Conservation (phyloP, 208 protist species). For the Leishmania mexicana region DNA sequence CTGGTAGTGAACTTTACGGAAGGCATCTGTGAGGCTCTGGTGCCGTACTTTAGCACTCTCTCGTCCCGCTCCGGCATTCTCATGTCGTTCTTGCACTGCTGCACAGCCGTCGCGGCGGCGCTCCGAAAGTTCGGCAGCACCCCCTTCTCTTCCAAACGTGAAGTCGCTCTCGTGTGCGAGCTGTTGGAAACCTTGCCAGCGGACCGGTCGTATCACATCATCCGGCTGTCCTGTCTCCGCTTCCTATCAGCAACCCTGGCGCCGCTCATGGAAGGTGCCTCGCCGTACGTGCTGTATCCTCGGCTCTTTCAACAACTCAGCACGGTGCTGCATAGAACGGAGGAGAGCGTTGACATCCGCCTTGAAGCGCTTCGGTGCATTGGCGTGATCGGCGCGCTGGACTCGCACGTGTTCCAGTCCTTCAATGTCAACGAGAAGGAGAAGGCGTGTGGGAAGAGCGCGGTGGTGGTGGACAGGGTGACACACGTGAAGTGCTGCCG, state of each 20-base stretch:
- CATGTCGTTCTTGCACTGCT: conserved; percentile 71
- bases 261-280: conserved; percentile 61
- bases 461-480: conserved; percentile 38
- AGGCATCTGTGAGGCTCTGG: conserved; percentile 64
- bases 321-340: conserved; percentile 56
- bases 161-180: conserved; percentile 59
- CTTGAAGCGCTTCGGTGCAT: conserved; percentile 81
- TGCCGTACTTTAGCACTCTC: conserved; percentile 53
- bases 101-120: conserved; percentile 69
- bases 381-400: conserved; percentile 79
- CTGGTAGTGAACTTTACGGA: conserved; percentile 81
- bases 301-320: conserved; percentile 72
- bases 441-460: conserved; percentile 24
- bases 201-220: conserved; percentile 52
- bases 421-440: conserved; percentile 42
- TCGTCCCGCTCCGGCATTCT: conserved; percentile 49
- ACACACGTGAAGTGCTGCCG: conserved; percentile 79
- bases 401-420: conserved; percentile 78
- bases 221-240: conserved; percentile 70
- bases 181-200: conserved; percentile 65
- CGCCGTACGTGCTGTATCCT: conserved; percentile 76
- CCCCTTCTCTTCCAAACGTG: conserved; percentile 49
- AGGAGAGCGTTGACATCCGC: conserved; percentile 76
- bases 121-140: conserved; percentile 57
- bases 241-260: conserved; percentile 73